phyloP scores from a whole-genome alignment of 106 monocot species.

The Dioscorea zingiberensis region DNA sequence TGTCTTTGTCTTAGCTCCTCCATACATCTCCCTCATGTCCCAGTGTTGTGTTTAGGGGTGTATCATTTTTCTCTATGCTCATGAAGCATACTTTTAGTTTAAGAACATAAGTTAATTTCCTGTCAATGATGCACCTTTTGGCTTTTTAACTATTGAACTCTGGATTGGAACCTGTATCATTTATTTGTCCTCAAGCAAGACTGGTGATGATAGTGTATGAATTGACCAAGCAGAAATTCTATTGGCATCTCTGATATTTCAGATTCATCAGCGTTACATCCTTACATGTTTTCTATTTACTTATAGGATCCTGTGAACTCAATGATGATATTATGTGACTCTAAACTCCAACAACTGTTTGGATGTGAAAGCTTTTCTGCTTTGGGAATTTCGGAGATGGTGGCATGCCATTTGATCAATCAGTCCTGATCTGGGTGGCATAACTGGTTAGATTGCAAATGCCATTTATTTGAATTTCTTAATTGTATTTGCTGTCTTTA shows the following conservation, averaged over 20 bases:
- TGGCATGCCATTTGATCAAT: slow-evolving; percentile 29
- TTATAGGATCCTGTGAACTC: slow-evolving; percentile 35
- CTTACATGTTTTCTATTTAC: neutral
- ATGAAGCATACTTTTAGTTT: too few species aligned
- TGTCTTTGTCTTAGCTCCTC: neutral
- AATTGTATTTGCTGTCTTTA: too few species aligned
- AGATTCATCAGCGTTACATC: neutral
- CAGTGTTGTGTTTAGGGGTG: too few species aligned
- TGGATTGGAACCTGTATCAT: too few species aligned
- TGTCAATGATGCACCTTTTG: too few species aligned
- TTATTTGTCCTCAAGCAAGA: too few species aligned
- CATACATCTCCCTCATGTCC: too few species aligned
- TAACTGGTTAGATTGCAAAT: slow-evolving; percentile 17
- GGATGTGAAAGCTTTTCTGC: slow-evolving; percentile 39
- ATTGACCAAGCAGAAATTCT: neutral
- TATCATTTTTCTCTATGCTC: too few species aligned
- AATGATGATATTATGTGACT: slow-evolving; percentile 30
- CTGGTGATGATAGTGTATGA: too few species aligned
- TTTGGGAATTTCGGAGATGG: slow-evolving; percentile 30
- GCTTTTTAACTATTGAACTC: too few species aligned
- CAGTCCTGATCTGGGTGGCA: slow-evolving; percentile 16
- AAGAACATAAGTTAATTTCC: too few species aligned
- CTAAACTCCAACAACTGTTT: slow-evolving; percentile 33
- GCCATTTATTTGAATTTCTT: neutral
- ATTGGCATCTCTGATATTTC: neutral